Percentiles rank a stretch among this genome's conserved stretches.
Evolutionary conservation across 306 rosid genomes (phyloP).

Genomic region (Glycine latifolia): DNA sequence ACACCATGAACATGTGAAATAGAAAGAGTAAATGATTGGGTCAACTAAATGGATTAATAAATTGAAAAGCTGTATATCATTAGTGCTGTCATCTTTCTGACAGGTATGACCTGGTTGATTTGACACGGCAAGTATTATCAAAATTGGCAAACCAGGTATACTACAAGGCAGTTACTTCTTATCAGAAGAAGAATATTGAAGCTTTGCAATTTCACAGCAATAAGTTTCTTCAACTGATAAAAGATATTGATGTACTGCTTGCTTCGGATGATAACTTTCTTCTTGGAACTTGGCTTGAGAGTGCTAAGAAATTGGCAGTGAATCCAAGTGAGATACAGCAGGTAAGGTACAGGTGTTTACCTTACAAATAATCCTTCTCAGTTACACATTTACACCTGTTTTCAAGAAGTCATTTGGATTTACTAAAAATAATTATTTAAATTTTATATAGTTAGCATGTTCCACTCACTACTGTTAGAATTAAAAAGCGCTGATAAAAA

Average conservation of each 20-base stretch:
- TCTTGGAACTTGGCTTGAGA: conserved; percentile 94
- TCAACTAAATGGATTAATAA: conserved; percentile 16
- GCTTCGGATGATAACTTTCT: conserved; percentile 86
- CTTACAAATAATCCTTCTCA: conserved; percentile 1
- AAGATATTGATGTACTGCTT: conserved; percentile 81
- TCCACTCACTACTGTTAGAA: background rate
- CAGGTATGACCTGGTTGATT: conserved; percentile 97
- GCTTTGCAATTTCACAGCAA: conserved; percentile 62
- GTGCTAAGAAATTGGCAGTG: conserved; percentile 75
- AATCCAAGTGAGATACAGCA: conserved; percentile 69
- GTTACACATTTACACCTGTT: conserved; percentile 32
- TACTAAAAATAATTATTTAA: background rate
- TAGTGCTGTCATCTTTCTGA: conserved; percentile 39
- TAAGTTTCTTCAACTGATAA: conserved; percentile 73
- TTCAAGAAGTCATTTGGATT: conserved; percentile 3
- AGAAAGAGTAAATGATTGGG: conserved; percentile 12
- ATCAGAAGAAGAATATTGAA: conserved; percentile 59
- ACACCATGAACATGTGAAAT: conserved; percentile 11
- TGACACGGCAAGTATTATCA: conserved; percentile 87
- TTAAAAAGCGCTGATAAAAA: background rate
- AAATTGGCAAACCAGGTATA: conserved; percentile 85
- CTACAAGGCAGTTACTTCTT: conserved; percentile 67
- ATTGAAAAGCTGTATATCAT: conserved; percentile 12
- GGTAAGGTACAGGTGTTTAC: conserved; percentile 54
- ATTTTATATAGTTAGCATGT: conserved; percentile 2